A percentile compares a stretch with the other conserved stretches of the same genome.
Evolutionary conservation across 2,329 filamentous ascomycete genomes (phyloP).

Genomic region (Colletotrichum navitas): DNA sequence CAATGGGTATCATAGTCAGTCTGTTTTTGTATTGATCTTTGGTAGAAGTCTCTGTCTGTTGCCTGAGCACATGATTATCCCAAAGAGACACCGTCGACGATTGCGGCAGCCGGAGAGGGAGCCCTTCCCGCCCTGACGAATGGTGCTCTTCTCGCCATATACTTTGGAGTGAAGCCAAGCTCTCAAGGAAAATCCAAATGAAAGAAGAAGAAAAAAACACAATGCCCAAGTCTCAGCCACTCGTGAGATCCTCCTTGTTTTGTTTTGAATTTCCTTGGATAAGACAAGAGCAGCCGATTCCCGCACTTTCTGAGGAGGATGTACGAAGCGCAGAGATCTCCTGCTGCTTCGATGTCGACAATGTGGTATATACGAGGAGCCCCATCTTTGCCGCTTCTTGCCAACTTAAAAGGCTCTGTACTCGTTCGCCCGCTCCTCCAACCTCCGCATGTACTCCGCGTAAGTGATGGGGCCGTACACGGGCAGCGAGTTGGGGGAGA

Average conservation of each 20-base stretch:
- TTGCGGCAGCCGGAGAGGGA: no score
- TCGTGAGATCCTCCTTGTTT: not conserved
- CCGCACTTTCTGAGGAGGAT: no score
- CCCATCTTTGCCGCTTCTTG: not conserved
- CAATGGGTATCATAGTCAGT: not conserved
- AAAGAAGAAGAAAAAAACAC: not conserved
- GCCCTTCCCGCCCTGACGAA: no score
- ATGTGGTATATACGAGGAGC: not conserved
- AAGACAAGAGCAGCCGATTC: not conserved
- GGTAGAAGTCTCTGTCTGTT: not conserved
- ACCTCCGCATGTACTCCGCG: conserved; percentile 16
- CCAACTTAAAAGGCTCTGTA: not conserved
- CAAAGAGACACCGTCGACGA: no score
- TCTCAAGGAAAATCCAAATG: not conserved
- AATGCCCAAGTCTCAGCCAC: not conserved
- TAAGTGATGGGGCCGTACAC: conserved; percentile 26
- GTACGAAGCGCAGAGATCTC: not conserved
- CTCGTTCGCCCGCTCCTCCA: conserved; percentile 7
- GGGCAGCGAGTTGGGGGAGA: conserved; percentile 12
- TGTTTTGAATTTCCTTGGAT: not conserved
- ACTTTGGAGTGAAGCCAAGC: not conserved
- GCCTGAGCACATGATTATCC: not conserved
- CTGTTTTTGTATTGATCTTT: no score
- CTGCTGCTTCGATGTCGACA: not conserved
- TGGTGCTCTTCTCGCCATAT: not conserved